phyloP scores from a whole-genome alignment of 768 basidiomycete genomes.

The Boletellus emodensis region DNA sequence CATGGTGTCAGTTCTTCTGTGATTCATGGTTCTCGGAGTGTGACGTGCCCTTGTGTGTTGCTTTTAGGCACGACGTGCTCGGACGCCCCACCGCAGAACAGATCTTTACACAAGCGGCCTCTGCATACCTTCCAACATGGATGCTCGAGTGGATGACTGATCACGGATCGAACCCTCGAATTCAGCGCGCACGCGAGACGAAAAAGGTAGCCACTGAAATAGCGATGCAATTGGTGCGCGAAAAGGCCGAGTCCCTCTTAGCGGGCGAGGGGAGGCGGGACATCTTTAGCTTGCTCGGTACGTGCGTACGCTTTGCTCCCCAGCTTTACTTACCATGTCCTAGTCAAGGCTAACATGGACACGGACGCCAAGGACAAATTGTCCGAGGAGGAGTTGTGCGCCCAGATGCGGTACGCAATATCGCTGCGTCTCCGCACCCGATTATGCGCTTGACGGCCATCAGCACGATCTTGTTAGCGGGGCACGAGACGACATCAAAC shows the following conservation, averaged over 20 bases:
- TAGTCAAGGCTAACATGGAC: constrained; percentile 30
- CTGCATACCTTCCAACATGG: constrained; percentile 11
- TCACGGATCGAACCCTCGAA: constrained; percentile 18
- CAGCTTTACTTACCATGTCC: background rate
- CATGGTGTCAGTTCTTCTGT: constrained; percentile 5
- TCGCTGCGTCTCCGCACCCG: background rate
- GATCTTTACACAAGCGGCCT: constrained; percentile 11
- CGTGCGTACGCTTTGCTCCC: background rate
- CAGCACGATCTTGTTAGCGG: constrained; percentile 45
- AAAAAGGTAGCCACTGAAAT: constrained; percentile 2
- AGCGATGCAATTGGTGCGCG: constrained; percentile 15
- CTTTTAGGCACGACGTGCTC: constrained; percentile 19
- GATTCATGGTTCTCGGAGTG: background rate
- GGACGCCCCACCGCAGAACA: constrained; percentile 11
- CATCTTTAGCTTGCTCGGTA: constrained; percentile 37
- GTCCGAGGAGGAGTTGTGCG: constrained; percentile 1
- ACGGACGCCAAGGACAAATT: constrained; percentile 22
- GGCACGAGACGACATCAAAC: constrained; percentile 51
- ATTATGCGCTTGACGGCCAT: background rate
- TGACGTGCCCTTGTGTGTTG: constrained; percentile 7
- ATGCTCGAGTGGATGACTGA: constrained; percentile 33
- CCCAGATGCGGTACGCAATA: constrained; percentile 10
- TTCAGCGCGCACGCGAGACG: constrained; percentile 13
- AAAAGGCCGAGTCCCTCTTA: constrained; percentile 12
- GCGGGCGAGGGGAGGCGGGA: constrained; percentile 17